Evolutionary conservation across 2,329 filamentous ascomycete genomes (phyloP).

Genomic region (Fusarium sp.): DNA sequence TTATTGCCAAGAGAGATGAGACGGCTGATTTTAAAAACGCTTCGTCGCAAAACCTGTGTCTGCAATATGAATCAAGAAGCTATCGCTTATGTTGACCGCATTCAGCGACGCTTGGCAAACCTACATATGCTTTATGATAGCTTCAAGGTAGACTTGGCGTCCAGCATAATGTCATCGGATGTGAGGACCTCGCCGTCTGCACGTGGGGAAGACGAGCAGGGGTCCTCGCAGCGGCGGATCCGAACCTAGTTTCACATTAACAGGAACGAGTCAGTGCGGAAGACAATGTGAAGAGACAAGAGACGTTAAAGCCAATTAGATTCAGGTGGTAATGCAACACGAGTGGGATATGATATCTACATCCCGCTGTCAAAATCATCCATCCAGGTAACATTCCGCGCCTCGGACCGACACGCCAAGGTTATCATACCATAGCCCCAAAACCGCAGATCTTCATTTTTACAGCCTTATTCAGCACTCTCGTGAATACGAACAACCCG

Average conservation of each 20-base stretch:
- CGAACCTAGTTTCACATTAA: slow-evolving; percentile 15
- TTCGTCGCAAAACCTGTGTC: background rate
- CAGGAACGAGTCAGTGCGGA: background rate
- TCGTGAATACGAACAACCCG: slow-evolving; percentile 5
- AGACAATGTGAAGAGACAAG: background rate
- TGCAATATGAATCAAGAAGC: background rate
- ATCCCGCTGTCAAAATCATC: too few species aligned
- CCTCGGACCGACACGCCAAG: slow-evolving; percentile 8
- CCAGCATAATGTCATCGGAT: background rate
- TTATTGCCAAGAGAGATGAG: background rate
- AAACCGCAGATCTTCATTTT: slow-evolving; percentile 11
- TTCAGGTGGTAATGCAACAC: background rate
- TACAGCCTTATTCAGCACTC: background rate
- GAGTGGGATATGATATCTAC: background rate
- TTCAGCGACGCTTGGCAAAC: background rate
- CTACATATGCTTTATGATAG: background rate
- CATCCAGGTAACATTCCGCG: background rate
- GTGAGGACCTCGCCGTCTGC: background rate
- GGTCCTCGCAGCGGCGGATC: slow-evolving; percentile 2
- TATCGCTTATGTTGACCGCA: background rate
- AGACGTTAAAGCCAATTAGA: background rate
- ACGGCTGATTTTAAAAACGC: background rate
- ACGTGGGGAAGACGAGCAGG: slow-evolving; percentile 8
- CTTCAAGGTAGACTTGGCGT: background rate
- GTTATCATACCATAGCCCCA: background rate